These are phyloP conservation scores for Botryotinia convoluta DNA, from an alignment of 2,329 filamentous ascomycete species.

Conservation along the genomic window DNA sequence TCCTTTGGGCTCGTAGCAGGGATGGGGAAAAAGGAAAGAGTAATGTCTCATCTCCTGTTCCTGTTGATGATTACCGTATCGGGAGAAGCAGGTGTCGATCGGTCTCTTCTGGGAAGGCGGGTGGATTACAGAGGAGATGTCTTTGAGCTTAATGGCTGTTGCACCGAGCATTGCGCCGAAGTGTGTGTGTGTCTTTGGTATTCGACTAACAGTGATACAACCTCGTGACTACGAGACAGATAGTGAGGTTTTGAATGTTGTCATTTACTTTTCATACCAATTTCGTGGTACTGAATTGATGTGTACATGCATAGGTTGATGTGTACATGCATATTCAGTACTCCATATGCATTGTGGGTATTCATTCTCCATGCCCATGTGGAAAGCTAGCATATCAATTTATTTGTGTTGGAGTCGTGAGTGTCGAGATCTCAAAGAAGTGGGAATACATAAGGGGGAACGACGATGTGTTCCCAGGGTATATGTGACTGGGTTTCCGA, in stretches of 20 bases:
- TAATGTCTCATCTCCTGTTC: constrained; percentile 8
- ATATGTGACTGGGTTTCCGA: neutral
- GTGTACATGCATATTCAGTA: neutral
- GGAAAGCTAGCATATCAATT: constrained; percentile 11
- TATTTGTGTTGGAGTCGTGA: neutral
- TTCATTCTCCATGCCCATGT: constrained; percentile 12
- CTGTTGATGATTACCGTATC: neutral
- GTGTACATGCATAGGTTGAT: neutral
- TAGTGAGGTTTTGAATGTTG: constrained; percentile 1
- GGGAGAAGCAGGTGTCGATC: neutral
- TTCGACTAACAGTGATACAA: neutral
- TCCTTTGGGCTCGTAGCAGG: neutral
- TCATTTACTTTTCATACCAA: constrained; percentile 7
- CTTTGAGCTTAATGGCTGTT: constrained; percentile 9
- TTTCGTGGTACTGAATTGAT: neutral
- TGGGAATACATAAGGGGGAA: constrained; percentile 1
- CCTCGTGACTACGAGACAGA: constrained; percentile 5
- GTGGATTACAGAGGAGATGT: neutral
- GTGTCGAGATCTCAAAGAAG: neutral
- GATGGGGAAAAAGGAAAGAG: neutral
- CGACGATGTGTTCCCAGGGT: neutral
- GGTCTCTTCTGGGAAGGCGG: neutral
- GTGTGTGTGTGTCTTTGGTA: neutral
- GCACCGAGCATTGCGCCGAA: constrained; percentile 7
- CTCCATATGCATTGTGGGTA: constrained; percentile 1